Conservation (phyloP, 305 asterid genomes). For the Fraxinus angustifolia region DNA sequence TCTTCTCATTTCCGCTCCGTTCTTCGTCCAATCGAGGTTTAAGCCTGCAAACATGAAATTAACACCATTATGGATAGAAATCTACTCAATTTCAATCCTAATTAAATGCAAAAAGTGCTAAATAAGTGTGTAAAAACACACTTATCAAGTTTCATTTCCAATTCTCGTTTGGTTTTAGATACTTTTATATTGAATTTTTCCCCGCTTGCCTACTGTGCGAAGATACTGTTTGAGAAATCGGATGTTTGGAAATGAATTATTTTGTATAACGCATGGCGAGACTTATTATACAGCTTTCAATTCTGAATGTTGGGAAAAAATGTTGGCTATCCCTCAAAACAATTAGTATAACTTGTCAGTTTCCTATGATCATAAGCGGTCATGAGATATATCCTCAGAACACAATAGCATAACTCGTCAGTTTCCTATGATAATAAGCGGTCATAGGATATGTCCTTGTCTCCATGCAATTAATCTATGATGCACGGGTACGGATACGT, state of each 20-base stretch:
- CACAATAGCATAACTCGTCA: not conserved
- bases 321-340: not conserved
- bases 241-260: not conserved
- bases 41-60: too few relatives aligned
- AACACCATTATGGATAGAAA: too few relatives aligned
- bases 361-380: not conserved
- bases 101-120: too few relatives aligned
- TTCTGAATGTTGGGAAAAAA: not conserved
- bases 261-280: not conserved
- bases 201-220: not conserved
- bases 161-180: not conserved
- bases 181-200: not conserved
- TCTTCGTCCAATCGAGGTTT: too few relatives aligned
- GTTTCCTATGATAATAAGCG: not conserved
- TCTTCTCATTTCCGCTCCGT: too few relatives aligned
- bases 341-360: not conserved
- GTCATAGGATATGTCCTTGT: not conserved
- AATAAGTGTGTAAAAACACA: too few relatives aligned
- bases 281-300: not conserved
- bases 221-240: not conserved
- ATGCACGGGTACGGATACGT: too few relatives aligned
- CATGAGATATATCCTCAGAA: not conserved
- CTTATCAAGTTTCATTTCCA: slow-evolving; percentile 12
- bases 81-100: too few relatives aligned
- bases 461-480: not conserved